A percentile compares a stretch with the other conserved stretches of the same genome.
phyloP scores from a whole-genome alignment of 345 rosid species.

The Ceriops tagal region DNA sequence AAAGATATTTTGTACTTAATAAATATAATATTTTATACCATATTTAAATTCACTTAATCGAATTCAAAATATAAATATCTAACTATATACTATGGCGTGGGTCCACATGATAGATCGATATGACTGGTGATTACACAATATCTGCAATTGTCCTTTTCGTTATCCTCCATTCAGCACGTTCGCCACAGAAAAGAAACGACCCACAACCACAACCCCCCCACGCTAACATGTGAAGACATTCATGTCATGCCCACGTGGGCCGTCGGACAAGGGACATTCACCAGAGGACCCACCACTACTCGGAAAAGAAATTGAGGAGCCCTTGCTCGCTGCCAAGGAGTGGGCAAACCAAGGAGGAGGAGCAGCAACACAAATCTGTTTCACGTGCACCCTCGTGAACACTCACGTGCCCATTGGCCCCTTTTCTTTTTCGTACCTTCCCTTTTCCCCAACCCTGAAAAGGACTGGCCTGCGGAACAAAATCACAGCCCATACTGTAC shows the following conservation, averaged over 20 bases:
- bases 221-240: not conserved
- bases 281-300: not conserved
- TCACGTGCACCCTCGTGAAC: conserved; percentile 42
- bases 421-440: conserved; percentile 27
- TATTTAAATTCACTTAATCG: no score
- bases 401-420: conserved; percentile 35
- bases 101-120: no score
- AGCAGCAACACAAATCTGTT: conserved; percentile 32
- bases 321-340: not conserved
- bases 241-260: not conserved
- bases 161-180: no score
- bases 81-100: no score
- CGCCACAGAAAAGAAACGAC: not conserved
- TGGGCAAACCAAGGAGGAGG: not conserved
- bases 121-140: no score
- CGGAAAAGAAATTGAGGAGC: not conserved
- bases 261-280: not conserved
- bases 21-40: no score
- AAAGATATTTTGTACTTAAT: no score
- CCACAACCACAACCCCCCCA: not conserved
- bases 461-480: not conserved
- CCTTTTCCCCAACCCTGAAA: conserved; percentile 2
- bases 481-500: not conserved
- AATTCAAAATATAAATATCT: no score
- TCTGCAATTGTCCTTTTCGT: no score